Percentiles rank a stretch among this genome's conserved stretches.
phyloP scores from a whole-genome alignment of 1,284 basidiomycete species.

The Thecaphora thlaspeos region DNA sequence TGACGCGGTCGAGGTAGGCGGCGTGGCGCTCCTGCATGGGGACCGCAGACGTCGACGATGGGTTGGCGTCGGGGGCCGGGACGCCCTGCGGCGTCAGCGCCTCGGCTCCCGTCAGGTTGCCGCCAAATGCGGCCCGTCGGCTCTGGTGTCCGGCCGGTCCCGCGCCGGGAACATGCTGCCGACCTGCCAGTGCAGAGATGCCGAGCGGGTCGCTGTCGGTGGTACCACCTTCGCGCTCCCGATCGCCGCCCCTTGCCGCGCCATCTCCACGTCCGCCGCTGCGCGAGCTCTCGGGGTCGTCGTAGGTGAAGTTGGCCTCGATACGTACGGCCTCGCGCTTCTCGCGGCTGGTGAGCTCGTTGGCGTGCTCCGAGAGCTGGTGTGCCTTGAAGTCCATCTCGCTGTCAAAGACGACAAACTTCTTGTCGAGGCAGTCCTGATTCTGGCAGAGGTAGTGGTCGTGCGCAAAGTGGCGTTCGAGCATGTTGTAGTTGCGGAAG shows the following conservation, averaged over 20 bases:
- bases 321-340: slow-evolving; percentile 75
- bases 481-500: slow-evolving; percentile 48
- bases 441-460: slow-evolving; percentile 78
- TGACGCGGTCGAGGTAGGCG: slow-evolving; percentile 70
- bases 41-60: slow-evolving; percentile 64
- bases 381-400: slow-evolving; percentile 88
- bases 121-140: slow-evolving; percentile 31
- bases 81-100: slow-evolving; percentile 13
- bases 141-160: slow-evolving; percentile 38
- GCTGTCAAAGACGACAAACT: slow-evolving; percentile 89
- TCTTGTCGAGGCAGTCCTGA: slow-evolving; percentile 73
- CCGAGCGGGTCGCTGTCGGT: slow-evolving; percentile 20
- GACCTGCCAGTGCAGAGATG: slow-evolving; percentile 24
- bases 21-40: slow-evolving; percentile 63
- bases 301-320: slow-evolving; percentile 76
- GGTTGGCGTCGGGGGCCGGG: slow-evolving; percentile 8
- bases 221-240: neutral
- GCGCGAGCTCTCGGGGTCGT: slow-evolving; percentile 61
- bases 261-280: slow-evolving; percentile 5
- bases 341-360: slow-evolving; percentile 75
- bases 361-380: slow-evolving; percentile 80
- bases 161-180: slow-evolving; percentile 59
- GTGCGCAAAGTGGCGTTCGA: slow-evolving; percentile 58
- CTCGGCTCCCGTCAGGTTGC: slow-evolving; percentile 23
- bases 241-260: slow-evolving; percentile 5